phyloP scores from a whole-genome alignment of 305 asterid species.

The Coffea humblotiana region DNA sequence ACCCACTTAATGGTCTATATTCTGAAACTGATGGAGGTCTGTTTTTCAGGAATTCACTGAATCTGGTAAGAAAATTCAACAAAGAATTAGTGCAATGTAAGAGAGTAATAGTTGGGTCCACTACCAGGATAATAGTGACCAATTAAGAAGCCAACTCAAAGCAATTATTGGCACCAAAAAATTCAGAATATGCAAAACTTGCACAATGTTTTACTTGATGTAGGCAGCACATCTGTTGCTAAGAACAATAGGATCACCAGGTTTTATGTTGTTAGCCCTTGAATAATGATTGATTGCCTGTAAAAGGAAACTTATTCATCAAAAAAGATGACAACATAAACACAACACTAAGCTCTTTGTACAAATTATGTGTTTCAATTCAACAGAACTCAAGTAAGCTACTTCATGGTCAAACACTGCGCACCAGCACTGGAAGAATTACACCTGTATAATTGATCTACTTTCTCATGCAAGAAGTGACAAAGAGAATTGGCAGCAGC shows the following conservation, averaged over 20 bases:
- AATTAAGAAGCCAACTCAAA: neutral
- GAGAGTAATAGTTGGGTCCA: conserved; percentile 12
- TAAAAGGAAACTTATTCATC: conserved; percentile 17
- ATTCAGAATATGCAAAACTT: neutral
- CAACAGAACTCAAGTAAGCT: neutral
- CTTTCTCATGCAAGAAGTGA: neutral
- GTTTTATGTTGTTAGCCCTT: conserved; percentile 78
- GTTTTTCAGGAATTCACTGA: conserved; percentile 65
- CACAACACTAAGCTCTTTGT: neutral
- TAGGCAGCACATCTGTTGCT: conserved; percentile 86
- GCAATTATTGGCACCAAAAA: neutral
- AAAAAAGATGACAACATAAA: conserved; percentile 15
- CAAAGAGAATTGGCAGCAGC: neutral
- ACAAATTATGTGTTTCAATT: neutral
- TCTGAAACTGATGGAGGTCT: conserved; percentile 86
- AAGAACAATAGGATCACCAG: conserved; percentile 66
- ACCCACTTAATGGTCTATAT: conserved; percentile 73
- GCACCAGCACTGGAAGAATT: neutral
- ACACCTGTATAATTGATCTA: neutral
- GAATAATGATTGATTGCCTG: conserved; percentile 87
- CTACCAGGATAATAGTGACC: neutral
- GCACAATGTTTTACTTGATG: conserved; percentile 50
- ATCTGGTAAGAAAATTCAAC: conserved; percentile 41
- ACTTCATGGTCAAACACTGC: neutral
- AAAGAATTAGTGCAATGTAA: conserved; percentile 13